A percentile compares a stretch with the other conserved stretches of the same genome.
These are phyloP conservation scores for Kazachstania viticola DNA, from an alignment of 805 yeast genomes.

Conservation along the genomic window DNA sequence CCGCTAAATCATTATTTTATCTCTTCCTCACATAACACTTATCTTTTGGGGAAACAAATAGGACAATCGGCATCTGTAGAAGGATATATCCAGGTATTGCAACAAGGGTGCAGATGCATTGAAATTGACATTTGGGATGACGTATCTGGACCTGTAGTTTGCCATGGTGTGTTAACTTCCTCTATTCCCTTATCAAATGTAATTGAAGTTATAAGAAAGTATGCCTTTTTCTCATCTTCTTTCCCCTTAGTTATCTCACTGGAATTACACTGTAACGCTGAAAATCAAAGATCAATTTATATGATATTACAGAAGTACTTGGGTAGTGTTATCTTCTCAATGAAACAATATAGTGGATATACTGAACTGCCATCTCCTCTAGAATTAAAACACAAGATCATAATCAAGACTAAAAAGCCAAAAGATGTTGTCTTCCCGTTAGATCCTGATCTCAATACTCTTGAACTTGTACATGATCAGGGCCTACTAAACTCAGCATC, in stretches of 20 bases:
- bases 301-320: slow-evolving; percentile 42
- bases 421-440: no score
- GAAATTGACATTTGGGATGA: slow-evolving; percentile 96
- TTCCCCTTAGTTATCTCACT: slow-evolving; percentile 78
- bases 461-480: no score
- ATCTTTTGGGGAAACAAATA: slow-evolving; percentile 75
- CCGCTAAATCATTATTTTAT: slow-evolving; percentile 83
- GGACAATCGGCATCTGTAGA: slow-evolving; percentile 84
- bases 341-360: slow-evolving; percentile 23
- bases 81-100: slow-evolving; percentile 76
- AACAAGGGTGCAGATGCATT: slow-evolving; percentile 88
- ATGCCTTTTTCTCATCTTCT: slow-evolving; percentile 81
- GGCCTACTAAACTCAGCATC: no score
- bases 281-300: slow-evolving; percentile 53
- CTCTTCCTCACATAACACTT: slow-evolving; percentile 92
- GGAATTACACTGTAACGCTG: slow-evolving; percentile 66
- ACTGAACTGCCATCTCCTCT: slow-evolving; percentile 53
- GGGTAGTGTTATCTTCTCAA: slow-evolving; percentile 38
- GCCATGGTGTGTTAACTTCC: slow-evolving; percentile 82
- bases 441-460: no score
- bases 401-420: slow-evolving; percentile 69
- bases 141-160: slow-evolving; percentile 68
- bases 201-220: slow-evolving; percentile 59
- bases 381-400: slow-evolving; percentile 54
- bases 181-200: slow-evolving; percentile 63